Conservation (phyloP, 2,329 filamentous ascomycete species). For the Cladorrhinum sp. region DNA sequence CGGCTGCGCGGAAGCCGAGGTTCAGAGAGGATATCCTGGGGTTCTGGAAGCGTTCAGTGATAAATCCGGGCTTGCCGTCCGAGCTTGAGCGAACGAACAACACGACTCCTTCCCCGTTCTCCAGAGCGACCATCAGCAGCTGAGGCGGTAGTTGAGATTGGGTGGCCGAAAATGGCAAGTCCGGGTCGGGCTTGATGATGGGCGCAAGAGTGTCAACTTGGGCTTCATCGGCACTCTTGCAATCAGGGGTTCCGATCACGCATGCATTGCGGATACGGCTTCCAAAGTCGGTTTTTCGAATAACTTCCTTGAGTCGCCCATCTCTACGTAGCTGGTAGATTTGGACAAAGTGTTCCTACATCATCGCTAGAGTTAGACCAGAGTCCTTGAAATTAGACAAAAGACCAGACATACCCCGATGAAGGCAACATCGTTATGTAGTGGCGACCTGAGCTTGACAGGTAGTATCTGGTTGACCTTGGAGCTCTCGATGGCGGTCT, state of each 20-base stretch:
- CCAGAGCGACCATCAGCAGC: slow-evolving; percentile 71
- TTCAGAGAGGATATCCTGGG: slow-evolving; percentile 53
- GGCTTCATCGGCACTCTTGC: slow-evolving; percentile 31
- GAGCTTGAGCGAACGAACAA: slow-evolving; percentile 58
- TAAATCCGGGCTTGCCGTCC: slow-evolving; percentile 55
- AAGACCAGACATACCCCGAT: slow-evolving; percentile 61
- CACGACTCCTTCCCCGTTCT: slow-evolving; percentile 71
- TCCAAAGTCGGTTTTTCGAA: slow-evolving; percentile 75
- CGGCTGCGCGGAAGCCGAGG: slow-evolving; percentile 62
- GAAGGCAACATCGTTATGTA: slow-evolving; percentile 79
- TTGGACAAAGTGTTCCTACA: slow-evolving; percentile 72
- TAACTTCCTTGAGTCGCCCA: slow-evolving; percentile 70
- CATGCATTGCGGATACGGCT: slow-evolving; percentile 74
- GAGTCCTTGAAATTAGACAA: not conserved
- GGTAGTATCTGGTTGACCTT: slow-evolving; percentile 74
- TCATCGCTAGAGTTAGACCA: slow-evolving; percentile 11
- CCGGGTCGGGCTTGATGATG: slow-evolving; percentile 36
- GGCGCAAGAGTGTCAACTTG: slow-evolving; percentile 14
- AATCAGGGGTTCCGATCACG: slow-evolving; percentile 61
- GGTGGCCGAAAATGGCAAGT: slow-evolving; percentile 16
- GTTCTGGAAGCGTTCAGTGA: slow-evolving; percentile 58
- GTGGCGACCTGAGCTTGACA: slow-evolving; percentile 67
- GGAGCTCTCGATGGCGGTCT: slow-evolving; percentile 74
- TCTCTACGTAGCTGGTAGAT: slow-evolving; percentile 70
- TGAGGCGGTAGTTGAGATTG: slow-evolving; percentile 63